Base-by-base conservation (phyloP, 176 grass and related monocot genomes). In the Triticum urartu region DNA sequence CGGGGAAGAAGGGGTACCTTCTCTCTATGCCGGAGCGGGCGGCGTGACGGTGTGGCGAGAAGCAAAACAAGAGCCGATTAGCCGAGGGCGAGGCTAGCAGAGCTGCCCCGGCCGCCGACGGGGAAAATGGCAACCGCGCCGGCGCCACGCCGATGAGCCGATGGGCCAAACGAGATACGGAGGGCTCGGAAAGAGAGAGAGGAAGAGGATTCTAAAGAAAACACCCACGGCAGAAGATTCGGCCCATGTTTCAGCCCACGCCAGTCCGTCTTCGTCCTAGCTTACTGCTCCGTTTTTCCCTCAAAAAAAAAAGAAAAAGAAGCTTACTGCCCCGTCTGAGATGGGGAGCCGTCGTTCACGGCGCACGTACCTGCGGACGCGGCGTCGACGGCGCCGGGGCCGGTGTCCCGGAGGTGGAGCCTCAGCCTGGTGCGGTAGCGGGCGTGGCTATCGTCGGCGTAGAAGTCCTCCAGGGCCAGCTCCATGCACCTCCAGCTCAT, bases 401-500 rank as follows among this genome's bases (percentile, higher is more conserved):
- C 70, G 22, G 92, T 85, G 67, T 92, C 86, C 47, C 90, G 63
- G 39, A 87, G 84, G 42, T 90, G 90, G 14, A 94, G 86, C n/a
- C 22, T 71, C 17, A 97, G 50, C 78, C 83, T 90, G 33, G 88
- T 90, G 32, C 11, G 21, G 88, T 69, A 87, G 47, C 4, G 0
- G 12, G 76, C 61, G 36, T 69, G 7, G 54, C 72, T 0, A 33
- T 5, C 38, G 74, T 35, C 5, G 1, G 62, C 60, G 33, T 97
- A 94, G 90, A 97, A 94, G 15, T 97, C 92, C 0, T 97, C 67
- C 18, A 84, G 21, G 0, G 92, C 94, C 60, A 94, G 9, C 68
- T 84, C 65, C 88, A 97, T 94, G 90, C 39, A 94, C 71, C 61
- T 80, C 94, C 92, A 92, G 86, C 94, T 97, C 4, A 83, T 67